Percentiles rank a stretch among this genome's conserved stretches.
Evolutionary conservation across 2,329 filamentous ascomycete genomes (phyloP).

Genomic region (Clonostachys sp.): DNA sequence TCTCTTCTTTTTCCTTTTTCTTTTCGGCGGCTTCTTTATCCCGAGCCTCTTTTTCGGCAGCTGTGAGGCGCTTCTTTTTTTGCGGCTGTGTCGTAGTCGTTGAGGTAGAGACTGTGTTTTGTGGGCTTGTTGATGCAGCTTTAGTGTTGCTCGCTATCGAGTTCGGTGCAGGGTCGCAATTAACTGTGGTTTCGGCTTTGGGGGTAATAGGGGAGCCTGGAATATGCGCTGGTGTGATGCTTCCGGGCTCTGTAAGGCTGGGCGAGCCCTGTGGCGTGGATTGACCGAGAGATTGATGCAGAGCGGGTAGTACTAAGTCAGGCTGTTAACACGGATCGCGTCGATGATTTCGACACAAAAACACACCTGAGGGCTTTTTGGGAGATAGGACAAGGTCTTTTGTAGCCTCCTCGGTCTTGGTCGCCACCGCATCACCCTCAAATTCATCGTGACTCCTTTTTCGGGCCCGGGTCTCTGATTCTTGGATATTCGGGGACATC

Average conservation of each 20-base stretch:
- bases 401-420: too few species aligned
- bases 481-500: slow-evolving; percentile 42
- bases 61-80: slow-evolving; percentile 38
- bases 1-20: slow-evolving; percentile 25
- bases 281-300: slow-evolving; percentile 11
- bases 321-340: not conserved
- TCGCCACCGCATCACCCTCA: slow-evolving; percentile 20
- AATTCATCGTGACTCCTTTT: slow-evolving; percentile 45
- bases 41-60: slow-evolving; percentile 29
- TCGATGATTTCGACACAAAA: too few species aligned
- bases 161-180: too few species aligned
- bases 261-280: slow-evolving; percentile 17
- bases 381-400: too few species aligned
- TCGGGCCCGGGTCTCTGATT: slow-evolving; percentile 31
- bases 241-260: slow-evolving; percentile 34
- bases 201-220: slow-evolving; percentile 4
- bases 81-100: slow-evolving; percentile 11
- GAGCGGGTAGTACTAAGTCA: slow-evolving; percentile 8
- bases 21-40: slow-evolving; percentile 30
- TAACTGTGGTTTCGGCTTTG: too few species aligned
- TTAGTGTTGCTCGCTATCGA: slow-evolving; percentile 18
- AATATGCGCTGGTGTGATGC: slow-evolving; percentile 28
- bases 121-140: not conserved
- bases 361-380: too few species aligned
- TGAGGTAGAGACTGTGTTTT: slow-evolving; percentile 2